Evolutionary conservation across 2,329 filamentous ascomycete genomes (phyloP), one percentile per base, ranked within the genome.

Genomic region (Podosphaera aphanis): DNA sequence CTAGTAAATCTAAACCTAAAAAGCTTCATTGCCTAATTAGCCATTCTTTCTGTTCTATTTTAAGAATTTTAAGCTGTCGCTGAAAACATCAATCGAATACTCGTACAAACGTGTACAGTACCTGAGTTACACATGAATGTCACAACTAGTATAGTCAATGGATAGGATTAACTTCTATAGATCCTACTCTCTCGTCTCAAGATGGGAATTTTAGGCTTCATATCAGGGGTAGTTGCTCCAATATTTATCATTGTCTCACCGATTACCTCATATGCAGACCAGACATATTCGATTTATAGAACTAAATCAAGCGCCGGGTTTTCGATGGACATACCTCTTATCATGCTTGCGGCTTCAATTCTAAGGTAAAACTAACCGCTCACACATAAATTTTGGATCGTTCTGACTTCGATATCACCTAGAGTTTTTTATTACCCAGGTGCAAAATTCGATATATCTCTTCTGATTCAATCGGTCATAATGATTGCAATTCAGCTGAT

Each of bases 341-440:
- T 81, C 50, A 81, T 81, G 77, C 70, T 81, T 44, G 68, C 79
- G 46, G 74, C 77, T 23, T 80, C 75, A 2, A 63, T 80, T 46
- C 62, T 79, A 46, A 74, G 74, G 73, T 79, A 57, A 40, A 42
- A 7, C 23, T 29, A 23, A 5, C n/a, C 18, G 10, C 19, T 18
- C 2, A 33, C 2, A 13, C 41, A 36, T 18, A 16, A 19, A 19
- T 46, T n/a, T n/a, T n/a, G 35, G 20, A n/a, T 31, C n/a, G 7
- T 31, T 39, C 21, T 38, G 37, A 16, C 10, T 18, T 5, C n/a
- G 8, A 2, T 18, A 31, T 38, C 38, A 25, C 35, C 21, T 58
- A 77, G 74, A 59, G 70, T 80, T 55, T 80, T 79, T 56, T 81
- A 79, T 63, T 81, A 75, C 63, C 73, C 75, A 44, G 75, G 76